Percentiles rank a stretch among this genome's conserved stretches.
These are phyloP conservation scores for Penicillium fimorum DNA, from an alignment of 495 filamentous ascomycete species.

Conservation along the genomic window DNA sequence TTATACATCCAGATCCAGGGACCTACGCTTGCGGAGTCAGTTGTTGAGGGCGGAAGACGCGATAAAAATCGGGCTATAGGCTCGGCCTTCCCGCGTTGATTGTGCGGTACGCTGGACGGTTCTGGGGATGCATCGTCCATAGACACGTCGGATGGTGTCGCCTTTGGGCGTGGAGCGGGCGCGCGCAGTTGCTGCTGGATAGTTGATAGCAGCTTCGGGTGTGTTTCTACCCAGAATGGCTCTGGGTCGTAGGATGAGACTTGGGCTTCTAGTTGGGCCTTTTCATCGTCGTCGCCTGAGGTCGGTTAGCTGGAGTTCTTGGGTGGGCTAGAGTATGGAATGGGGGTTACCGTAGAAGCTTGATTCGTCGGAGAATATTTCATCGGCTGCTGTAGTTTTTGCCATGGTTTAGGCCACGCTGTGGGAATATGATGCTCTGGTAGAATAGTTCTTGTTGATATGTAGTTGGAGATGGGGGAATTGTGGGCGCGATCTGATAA, in stretches of 20 bases:
- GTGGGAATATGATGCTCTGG: background rate
- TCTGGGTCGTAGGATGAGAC: slow-evolving; percentile 44
- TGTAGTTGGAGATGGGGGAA: background rate
- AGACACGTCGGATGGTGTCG: slow-evolving; percentile 2
- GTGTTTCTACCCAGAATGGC: slow-evolving; percentile 43
- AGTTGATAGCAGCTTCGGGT: slow-evolving; percentile 35
- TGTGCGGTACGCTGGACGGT: slow-evolving; percentile 48
- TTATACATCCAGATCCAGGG: slow-evolving; percentile 70
- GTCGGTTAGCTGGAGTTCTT: slow-evolving; percentile 21
- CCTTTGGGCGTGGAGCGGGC: background rate
- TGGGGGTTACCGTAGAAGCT: slow-evolving; percentile 63
- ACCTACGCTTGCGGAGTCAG: slow-evolving; percentile 32
- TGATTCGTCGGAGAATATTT: slow-evolving; percentile 61
- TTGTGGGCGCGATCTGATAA: background rate
- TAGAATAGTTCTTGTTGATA: background rate
- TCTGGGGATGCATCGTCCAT: slow-evolving; percentile 17
- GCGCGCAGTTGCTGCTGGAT: slow-evolving; percentile 21
- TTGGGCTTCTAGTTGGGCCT: slow-evolving; percentile 34
- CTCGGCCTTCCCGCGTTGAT: slow-evolving; percentile 50
- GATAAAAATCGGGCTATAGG: slow-evolving; percentile 58
- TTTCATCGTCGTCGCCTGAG: slow-evolving; percentile 55
- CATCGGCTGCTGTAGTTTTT: slow-evolving; percentile 9
- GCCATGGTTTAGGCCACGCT: slow-evolving; percentile 5
- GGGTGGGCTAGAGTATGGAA: background rate
- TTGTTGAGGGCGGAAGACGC: slow-evolving; percentile 64